Base-by-base conservation (phyloP, 2,329 filamentous ascomycete genomes). In the Juglanconis oblonga region DNA sequence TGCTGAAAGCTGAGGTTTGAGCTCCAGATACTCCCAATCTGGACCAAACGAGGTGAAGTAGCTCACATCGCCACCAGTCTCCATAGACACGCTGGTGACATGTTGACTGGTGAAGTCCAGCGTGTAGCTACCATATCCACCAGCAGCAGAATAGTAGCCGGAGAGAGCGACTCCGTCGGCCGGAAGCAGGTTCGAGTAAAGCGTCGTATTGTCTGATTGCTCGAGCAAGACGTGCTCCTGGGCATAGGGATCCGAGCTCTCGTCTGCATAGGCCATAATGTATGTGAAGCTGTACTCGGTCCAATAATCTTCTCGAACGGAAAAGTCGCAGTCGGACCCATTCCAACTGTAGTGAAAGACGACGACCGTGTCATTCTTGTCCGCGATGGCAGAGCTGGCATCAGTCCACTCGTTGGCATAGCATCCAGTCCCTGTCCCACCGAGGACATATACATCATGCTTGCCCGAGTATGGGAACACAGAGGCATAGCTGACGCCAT, bases 1-100 rank as follows among this genome's bases (percentile, higher is more conserved):
- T 3, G 71, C 73, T 8, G 71, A 68, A 7, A 73, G 59, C 45
- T 70, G 63, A 0, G 70, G 71, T 59, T 72, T 72, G 47, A 73
- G 53, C 5, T 66, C 65, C 51, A 57, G 68, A 52, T 55, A 67
- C 29, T 64, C 64, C 58, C 64, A 62, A 45, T 62, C 35, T 48
- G 67, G 61, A 31, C 65, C 66, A 33, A 65, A 69, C 49, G 60
- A 58, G 5, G 65, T 66, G 55, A 61, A 68, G 38, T 66, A 67
- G 54, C 67, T 67, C 57, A 67, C 62, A 45, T 63, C 55, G 4
- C 66, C 65, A 2, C 63, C 63, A 1, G 61, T 60, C 17, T 58
- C 45, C 38, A 61, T 63, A 4, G 55, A 45, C 8, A 55, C 62
- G 33, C 61, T 66, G 64, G 52, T 63, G 63, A 38, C 64, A 62